Evolutionary conservation across 805 yeast species (phyloP).

Genomic region (Monosporozyma unispora): DNA sequence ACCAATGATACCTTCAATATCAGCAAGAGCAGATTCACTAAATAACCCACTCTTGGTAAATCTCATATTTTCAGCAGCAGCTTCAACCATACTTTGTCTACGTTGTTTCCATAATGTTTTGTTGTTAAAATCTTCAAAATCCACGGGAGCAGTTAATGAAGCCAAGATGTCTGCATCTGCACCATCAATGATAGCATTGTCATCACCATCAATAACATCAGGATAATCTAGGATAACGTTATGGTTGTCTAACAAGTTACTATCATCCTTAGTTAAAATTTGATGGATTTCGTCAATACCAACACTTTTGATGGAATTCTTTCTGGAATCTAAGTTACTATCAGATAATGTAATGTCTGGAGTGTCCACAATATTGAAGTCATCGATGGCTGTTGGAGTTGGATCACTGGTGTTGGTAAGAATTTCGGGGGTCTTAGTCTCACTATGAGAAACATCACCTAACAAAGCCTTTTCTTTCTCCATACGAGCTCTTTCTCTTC

Average conservation of each 20-base stretch:
- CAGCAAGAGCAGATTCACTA: slow-evolving; percentile 63
- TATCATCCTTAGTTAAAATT: slow-evolving; percentile 21
- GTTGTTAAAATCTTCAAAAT: slow-evolving; percentile 20
- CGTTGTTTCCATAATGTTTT: slow-evolving; percentile 39
- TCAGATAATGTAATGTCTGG: background rate
- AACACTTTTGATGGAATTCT: slow-evolving; percentile 22
- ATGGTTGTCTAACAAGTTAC: slow-evolving; percentile 13
- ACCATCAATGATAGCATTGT: slow-evolving; percentile 8
- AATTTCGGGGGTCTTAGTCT: background rate
- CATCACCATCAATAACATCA: slow-evolving; percentile 6
- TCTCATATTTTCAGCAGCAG: slow-evolving; percentile 65
- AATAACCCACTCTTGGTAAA: slow-evolving; percentile 70
- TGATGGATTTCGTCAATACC: slow-evolving; percentile 28
- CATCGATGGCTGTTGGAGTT: slow-evolving; percentile 1
- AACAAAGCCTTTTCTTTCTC: slow-evolving; percentile 17
- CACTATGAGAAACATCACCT: slow-evolving; percentile 2
- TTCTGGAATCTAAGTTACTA: slow-evolving; percentile 7
- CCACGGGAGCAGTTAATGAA: slow-evolving; percentile 29
- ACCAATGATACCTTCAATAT: slow-evolving; percentile 52
- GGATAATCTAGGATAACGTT: slow-evolving; percentile 5
- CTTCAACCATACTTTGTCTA: slow-evolving; percentile 63
- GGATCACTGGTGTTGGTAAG: background rate
- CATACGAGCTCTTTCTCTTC: slow-evolving; percentile 25
- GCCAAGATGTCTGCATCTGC: slow-evolving; percentile 28
- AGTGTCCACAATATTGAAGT: background rate